Percentiles rank a stretch among this genome's conserved stretches.
phyloP scores from a whole-genome alignment of 805 yeast species.

The Jamesozyma spencerorum region DNA sequence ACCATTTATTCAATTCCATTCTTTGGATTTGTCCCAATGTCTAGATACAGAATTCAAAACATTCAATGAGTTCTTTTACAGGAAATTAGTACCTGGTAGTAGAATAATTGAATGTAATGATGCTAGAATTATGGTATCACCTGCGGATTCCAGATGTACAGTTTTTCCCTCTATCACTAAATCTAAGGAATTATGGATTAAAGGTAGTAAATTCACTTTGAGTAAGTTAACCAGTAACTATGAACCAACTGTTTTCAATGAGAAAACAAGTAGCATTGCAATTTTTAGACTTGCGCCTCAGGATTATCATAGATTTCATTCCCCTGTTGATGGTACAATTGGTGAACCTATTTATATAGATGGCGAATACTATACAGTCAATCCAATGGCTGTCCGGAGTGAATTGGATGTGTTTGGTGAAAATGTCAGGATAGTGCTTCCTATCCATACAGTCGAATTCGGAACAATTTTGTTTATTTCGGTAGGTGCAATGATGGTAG shows the following conservation, averaged over 20 bases:
- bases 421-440: constrained; percentile 69
- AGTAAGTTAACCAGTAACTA: constrained; percentile 39
- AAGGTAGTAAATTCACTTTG: constrained; percentile 69
- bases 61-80: constrained; percentile 83
- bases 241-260: constrained; percentile 33
- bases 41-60: constrained; percentile 47
- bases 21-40: constrained; percentile 68
- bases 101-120: constrained; percentile 57
- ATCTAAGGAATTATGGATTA: constrained; percentile 82
- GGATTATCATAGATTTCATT: constrained; percentile 90
- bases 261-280: constrained; percentile 50
- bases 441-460: constrained; percentile 66
- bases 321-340: constrained; percentile 70
- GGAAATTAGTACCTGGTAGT: constrained; percentile 62
- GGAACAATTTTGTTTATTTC: constrained; percentile 72
- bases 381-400: constrained; percentile 93
- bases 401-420: constrained; percentile 88
- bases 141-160: constrained; percentile 84
- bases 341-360: constrained; percentile 60
- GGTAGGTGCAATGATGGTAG: constrained; percentile 99
- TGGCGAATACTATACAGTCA: constrained; percentile 92
- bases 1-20: constrained; percentile 74
- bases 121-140: constrained; percentile 49
- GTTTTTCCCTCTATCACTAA: constrained; percentile 48
- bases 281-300: constrained; percentile 92